A percentile compares a stretch with the other conserved stretches of the same genome.
Conservation (phyloP, 164 flowering plant species). For the Santalum album region DNA sequence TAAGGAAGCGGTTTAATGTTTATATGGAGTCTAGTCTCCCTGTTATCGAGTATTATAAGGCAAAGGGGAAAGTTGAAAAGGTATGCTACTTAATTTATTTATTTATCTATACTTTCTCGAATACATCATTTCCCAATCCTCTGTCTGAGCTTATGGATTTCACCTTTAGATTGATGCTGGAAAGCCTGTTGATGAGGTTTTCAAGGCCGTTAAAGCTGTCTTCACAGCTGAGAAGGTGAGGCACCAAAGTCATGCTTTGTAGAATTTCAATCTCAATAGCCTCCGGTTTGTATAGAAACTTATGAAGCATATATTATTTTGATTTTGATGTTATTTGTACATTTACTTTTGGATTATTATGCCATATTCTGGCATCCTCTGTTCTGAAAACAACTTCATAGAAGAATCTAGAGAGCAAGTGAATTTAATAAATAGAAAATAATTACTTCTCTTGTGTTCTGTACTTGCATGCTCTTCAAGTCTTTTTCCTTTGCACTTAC, state of each 20-base stretch:
- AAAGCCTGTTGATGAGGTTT: conserved; percentile 71
- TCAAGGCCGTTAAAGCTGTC: conserved; percentile 55
- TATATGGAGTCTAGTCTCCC: conserved; percentile 75
- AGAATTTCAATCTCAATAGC: too few species aligned
- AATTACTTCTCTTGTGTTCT: too few species aligned
- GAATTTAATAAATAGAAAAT: too few species aligned
- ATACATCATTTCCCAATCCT: background rate
- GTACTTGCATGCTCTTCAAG: too few species aligned
- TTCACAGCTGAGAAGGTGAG: conserved; percentile 48
- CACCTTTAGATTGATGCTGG: conserved; percentile 68
- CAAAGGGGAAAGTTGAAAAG: conserved; percentile 71
- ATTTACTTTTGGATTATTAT: too few species aligned
- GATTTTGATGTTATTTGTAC: too few species aligned
- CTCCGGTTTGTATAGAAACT: too few species aligned
- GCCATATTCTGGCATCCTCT: too few species aligned
- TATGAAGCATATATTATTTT: too few species aligned
- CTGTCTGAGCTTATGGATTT: background rate
- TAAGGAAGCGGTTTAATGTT: conserved; percentile 74
- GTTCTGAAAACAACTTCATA: too few species aligned
- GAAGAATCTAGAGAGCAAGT: too few species aligned
- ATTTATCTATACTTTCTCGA: background rate
- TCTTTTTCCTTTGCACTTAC: too few species aligned
- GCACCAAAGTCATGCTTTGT: background rate
- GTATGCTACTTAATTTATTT: conserved; percentile 22
- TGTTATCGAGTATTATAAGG: conserved; percentile 53